These are phyloP conservation scores for Aspergillus sparsus DNA, from an alignment of 495 filamentous ascomycete species.

Conservation along the genomic window DNA sequence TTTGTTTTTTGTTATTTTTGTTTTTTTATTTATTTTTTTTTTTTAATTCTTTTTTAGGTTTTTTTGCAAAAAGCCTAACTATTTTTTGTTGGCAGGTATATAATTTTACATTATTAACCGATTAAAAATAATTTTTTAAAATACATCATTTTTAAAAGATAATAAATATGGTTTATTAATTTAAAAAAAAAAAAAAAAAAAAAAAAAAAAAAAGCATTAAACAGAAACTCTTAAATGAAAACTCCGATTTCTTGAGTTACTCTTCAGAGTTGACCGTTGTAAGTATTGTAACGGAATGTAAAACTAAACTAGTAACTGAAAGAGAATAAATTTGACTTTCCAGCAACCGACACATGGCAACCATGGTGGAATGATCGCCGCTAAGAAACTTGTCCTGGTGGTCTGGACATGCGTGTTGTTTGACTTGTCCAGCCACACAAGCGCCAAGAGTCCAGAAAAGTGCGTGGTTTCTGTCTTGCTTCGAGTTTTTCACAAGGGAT, in stretches of 20 bases:
- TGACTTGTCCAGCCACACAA: conserved; percentile 24
- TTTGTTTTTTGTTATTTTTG: background rate
- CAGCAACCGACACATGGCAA: conserved; percentile 31
- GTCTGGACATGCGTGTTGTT: conserved; percentile 20
- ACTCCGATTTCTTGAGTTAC: background rate
- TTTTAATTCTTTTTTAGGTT: too few species aligned
- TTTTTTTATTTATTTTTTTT: too few species aligned
- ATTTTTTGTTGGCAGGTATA: too few species aligned
- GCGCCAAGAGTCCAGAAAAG: conserved; percentile 17
- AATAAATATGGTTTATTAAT: too few species aligned
- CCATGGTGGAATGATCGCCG: conserved; percentile 34
- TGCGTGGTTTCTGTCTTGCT: conserved; percentile 17
- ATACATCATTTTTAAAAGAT: too few species aligned
- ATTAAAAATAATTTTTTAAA: too few species aligned
- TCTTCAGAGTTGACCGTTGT: background rate
- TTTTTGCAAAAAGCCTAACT: too few species aligned
- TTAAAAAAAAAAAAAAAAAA: background rate
- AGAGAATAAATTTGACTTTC: conserved; percentile 25
- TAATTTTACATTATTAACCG: too few species aligned
- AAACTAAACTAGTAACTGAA: conserved; percentile 2
- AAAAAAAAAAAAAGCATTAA: background rate
- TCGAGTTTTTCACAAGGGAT: conserved; percentile 12
- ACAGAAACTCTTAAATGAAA: background rate
- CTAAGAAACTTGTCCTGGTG: conserved; percentile 22
- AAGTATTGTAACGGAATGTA: background rate